These are phyloP conservation scores for Chlorella sorokiniana DNA, from an alignment of 139 green algal genomes.

Conservation along the genomic window DNA sequence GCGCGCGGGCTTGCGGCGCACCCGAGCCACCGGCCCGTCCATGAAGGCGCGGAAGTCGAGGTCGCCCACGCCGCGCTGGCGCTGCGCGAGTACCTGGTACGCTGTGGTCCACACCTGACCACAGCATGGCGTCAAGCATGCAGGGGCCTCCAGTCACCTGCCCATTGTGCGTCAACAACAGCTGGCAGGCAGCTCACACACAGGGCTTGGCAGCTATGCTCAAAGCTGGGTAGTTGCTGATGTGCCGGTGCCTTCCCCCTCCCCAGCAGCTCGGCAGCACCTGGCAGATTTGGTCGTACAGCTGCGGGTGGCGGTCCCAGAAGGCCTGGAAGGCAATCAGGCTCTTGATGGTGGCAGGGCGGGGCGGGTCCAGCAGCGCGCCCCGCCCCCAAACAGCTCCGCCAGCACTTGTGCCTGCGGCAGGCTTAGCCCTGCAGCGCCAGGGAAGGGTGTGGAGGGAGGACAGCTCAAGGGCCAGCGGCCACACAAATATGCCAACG, in stretches of 20 bases:
- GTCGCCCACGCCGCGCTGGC: slow-evolving; percentile 25
- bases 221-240: too few relatives aligned
- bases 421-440: slow-evolving; percentile 40
- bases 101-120: slow-evolving; percentile 59
- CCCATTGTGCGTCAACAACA: background rate
- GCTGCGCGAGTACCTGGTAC: slow-evolving; percentile 35
- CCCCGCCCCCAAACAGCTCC: slow-evolving; percentile 46
- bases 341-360: slow-evolving; percentile 49
- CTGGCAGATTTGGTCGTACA: slow-evolving; percentile 58
- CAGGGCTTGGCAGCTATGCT: too few relatives aligned
- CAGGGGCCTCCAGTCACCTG: background rate
- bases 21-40: slow-evolving; percentile 49
- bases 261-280: slow-evolving; percentile 34
- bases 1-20: slow-evolving; percentile 71
- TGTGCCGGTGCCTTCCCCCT: too few relatives aligned
- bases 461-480: background rate
- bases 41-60: slow-evolving; percentile 68
- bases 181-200: too few relatives aligned
- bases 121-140: slow-evolving; percentile 14
- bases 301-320: slow-evolving; percentile 35
- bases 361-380: slow-evolving; percentile 47
- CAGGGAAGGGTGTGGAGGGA: background rate
- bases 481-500: background rate
- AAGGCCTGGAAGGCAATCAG: slow-evolving; percentile 59
- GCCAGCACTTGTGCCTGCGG: slow-evolving; percentile 52